Evolutionary conservation across 2,329 filamentous ascomycete genomes (phyloP).

Genomic region (Nemania bipapillata): DNA sequence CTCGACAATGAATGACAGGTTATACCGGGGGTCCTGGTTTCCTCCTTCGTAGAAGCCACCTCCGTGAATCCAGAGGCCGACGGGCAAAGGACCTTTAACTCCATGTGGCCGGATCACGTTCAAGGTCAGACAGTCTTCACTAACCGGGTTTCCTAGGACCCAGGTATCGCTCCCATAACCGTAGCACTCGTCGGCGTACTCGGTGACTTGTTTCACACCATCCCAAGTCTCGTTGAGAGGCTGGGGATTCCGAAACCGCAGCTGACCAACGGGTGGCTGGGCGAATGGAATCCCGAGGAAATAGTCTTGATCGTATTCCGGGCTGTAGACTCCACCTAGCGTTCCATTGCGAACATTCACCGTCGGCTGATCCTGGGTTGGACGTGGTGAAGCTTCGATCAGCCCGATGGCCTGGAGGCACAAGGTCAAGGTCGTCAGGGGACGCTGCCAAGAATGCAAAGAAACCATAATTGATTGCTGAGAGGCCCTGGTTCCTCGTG

Average conservation of each 20-base stretch:
- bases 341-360: not conserved
- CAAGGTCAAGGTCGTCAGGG: not conserved
- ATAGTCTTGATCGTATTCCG: slow-evolving; percentile 17
- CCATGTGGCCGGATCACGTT: not conserved
- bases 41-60: not conserved
- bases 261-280: slow-evolving; percentile 6
- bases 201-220: not conserved
- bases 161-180: not conserved
- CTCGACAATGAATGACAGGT: slow-evolving; percentile 1
- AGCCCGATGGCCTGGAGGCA: not conserved
- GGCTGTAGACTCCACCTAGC: not conserved
- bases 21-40: not conserved
- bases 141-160: not conserved
- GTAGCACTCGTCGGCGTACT: not conserved
- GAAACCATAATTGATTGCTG: not conserved
- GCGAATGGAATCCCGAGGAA: slow-evolving; percentile 16
- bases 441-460: slow-evolving; percentile 1
- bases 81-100: not conserved
- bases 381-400: not conserved
- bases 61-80: not conserved
- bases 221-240: slow-evolving; percentile 1
- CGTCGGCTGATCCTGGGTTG: not conserved
- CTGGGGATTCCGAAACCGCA: slow-evolving; percentile 9
- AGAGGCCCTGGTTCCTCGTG: not conserved
- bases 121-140: slow-evolving; percentile 2